A percentile compares a stretch with the other conserved stretches of the same genome.
Evolutionary conservation across 176 grass and related monocot species (phyloP).

Genomic region (Phragmites australis): DNA sequence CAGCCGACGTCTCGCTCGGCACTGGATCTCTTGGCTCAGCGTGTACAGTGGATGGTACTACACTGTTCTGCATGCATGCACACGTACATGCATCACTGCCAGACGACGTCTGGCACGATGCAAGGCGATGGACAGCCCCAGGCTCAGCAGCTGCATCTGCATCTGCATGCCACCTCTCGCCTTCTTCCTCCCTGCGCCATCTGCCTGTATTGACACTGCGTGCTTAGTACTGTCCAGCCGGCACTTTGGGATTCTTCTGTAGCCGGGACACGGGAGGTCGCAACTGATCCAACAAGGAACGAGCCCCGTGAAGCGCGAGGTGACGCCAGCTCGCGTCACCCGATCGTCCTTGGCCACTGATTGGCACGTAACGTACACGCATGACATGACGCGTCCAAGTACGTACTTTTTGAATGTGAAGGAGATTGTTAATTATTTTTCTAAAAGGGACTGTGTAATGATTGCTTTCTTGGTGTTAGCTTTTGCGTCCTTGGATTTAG

Average conservation of each 20-base stretch:
- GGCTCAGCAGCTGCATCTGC: too few relatives aligned
- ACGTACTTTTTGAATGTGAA: background rate
- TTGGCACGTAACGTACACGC: too few relatives aligned
- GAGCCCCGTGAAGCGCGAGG: background rate
- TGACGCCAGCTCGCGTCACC: conserved; percentile 11
- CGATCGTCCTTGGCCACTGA: conserved; percentile 9
- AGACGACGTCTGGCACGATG: too few relatives aligned
- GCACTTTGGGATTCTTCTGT: background rate
- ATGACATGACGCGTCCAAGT: background rate
- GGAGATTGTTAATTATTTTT: too few relatives aligned
- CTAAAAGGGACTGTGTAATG: too few relatives aligned
- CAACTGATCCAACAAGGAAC: background rate
- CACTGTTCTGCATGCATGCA: background rate
- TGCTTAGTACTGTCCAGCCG: background rate
- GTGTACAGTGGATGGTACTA: background rate
- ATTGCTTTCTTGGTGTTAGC: too few relatives aligned
- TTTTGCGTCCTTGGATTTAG: conserved; percentile 36
- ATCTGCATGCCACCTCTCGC: too few relatives aligned
- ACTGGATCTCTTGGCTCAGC: too few relatives aligned
- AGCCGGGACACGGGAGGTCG: background rate
- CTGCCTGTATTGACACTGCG: too few relatives aligned
- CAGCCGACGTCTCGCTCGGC: background rate
- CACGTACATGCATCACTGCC: background rate
- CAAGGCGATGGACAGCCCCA: too few relatives aligned
- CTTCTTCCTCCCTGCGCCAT: too few relatives aligned